Conservation (phyloP, 2,329 filamentous ascomycete genomes). For the Fusarium musae region DNA sequence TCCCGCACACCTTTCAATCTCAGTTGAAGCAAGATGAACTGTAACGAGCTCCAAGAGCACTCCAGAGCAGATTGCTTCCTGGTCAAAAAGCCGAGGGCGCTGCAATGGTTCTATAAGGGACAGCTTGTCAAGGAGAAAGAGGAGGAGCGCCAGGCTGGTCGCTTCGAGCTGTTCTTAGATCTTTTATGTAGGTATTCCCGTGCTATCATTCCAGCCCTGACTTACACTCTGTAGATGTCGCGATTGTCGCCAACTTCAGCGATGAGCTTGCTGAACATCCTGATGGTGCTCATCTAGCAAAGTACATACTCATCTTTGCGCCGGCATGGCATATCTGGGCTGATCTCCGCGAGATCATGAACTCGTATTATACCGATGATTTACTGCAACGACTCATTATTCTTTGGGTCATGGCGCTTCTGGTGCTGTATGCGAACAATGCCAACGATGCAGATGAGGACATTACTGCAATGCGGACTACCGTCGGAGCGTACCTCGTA, state of each 20-base stretch:
- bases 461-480: slow-evolving; percentile 56
- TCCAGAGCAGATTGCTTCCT: slow-evolving; percentile 48
- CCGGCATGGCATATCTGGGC: slow-evolving; percentile 63
- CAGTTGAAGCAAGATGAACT: slow-evolving; percentile 47
- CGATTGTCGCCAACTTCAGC: slow-evolving; percentile 62
- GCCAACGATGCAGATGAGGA: slow-evolving; percentile 56
- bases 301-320: slow-evolving; percentile 60
- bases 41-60: slow-evolving; percentile 51
- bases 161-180: slow-evolving; percentile 63
- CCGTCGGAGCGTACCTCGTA: slow-evolving; percentile 58
- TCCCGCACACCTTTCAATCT: not conserved
- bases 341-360: slow-evolving; percentile 62
- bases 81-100: slow-evolving; percentile 51
- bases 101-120: slow-evolving; percentile 59
- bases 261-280: slow-evolving; percentile 59
- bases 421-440: slow-evolving; percentile 62
- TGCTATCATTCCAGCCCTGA: not conserved
- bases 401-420: slow-evolving; percentile 62
- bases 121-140: slow-evolving; percentile 55
- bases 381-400: slow-evolving; percentile 58
- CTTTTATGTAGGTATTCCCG: slow-evolving; percentile 52
- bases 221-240: slow-evolving; percentile 49
- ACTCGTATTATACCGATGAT: slow-evolving; percentile 64
- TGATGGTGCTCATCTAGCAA: slow-evolving; percentile 55
- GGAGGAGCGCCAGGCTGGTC: slow-evolving; percentile 56